phyloP scores from a whole-genome alignment of 495 filamentous ascomycete genomes.

The Aspergillus saccharolyticus region DNA sequence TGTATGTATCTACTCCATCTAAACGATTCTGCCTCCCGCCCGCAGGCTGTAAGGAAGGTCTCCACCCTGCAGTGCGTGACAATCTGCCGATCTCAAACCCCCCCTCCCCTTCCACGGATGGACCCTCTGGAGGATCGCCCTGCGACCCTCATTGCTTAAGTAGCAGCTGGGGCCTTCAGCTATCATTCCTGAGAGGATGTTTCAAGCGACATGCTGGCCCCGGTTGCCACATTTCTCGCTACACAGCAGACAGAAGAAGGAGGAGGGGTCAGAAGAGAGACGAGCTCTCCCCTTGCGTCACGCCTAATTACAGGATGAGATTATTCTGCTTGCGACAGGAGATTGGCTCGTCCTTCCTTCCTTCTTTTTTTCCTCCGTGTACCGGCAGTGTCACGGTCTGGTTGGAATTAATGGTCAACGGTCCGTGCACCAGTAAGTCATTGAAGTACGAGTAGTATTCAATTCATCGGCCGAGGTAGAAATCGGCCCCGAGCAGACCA shows the following conservation, averaged over 20 bases:
- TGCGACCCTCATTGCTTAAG: background rate
- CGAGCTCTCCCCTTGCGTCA: background rate
- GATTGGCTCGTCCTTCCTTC: too few relatives aligned
- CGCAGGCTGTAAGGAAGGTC: conserved; percentile 3
- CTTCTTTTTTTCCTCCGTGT: background rate
- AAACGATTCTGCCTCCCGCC: background rate
- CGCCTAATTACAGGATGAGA: background rate
- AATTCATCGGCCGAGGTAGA: background rate
- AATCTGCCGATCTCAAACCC: background rate
- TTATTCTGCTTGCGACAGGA: background rate
- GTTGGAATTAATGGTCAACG: background rate
- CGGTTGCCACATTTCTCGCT: background rate
- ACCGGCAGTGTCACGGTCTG: background rate
- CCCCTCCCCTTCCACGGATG: background rate
- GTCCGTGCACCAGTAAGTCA: background rate
- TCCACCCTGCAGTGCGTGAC: background rate
- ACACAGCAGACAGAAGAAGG: background rate
- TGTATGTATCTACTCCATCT: too few relatives aligned
- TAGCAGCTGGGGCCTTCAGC: too few relatives aligned
- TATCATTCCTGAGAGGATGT: background rate
- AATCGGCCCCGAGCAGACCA: background rate
- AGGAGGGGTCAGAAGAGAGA: background rate
- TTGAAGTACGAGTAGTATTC: background rate
- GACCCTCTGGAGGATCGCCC: background rate
- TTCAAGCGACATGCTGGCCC: background rate